These are phyloP conservation scores for Thymus mandschuricus DNA, from an alignment of 257 asterid genomes.

Conservation along the genomic window DNA sequence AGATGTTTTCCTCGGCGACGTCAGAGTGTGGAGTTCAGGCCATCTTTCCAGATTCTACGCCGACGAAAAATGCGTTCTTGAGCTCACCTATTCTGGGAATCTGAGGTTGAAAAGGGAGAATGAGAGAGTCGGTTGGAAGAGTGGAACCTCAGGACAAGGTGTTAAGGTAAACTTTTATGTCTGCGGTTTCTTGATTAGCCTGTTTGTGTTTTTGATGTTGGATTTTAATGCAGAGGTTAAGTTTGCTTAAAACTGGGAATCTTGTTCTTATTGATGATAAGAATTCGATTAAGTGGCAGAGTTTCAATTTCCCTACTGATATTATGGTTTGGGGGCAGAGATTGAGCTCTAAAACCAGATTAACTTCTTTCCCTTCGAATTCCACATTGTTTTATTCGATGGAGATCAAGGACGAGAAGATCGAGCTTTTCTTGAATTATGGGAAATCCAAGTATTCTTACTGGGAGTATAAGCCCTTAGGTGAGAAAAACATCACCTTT, in stretches of 20 bases:
- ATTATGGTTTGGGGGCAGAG: conserved; percentile 90
- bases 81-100: conserved; percentile 58
- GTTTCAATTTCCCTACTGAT: conserved; percentile 90
- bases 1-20: conserved; percentile 70
- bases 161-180: conserved; percentile 60
- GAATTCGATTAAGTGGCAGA: conserved; percentile 81
- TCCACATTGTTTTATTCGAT: conserved; percentile 63
- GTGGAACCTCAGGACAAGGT: conserved; percentile 84
- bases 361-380: conserved; percentile 69
- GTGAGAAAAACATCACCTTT: conserved; percentile 59
- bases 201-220: conserved; percentile 3
- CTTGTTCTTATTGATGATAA: conserved; percentile 70
- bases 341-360: conserved; percentile 73
- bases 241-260: conserved; percentile 72
- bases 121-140: conserved; percentile 70
- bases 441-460: conserved; percentile 69
- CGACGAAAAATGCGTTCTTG: conserved; percentile 56
- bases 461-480: conserved; percentile 66
- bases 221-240: conserved; percentile 60
- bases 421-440: conserved; percentile 58
- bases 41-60: conserved; percentile 68
- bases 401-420: conserved; percentile 65
- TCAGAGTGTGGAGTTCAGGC: conserved; percentile 83
- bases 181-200: conserved; percentile 5
- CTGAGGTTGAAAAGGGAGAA: conserved; percentile 58